phyloP scores from a whole-genome alignment of 2,329 filamentous ascomycete genomes.

The Alternaria brassicae region DNA sequence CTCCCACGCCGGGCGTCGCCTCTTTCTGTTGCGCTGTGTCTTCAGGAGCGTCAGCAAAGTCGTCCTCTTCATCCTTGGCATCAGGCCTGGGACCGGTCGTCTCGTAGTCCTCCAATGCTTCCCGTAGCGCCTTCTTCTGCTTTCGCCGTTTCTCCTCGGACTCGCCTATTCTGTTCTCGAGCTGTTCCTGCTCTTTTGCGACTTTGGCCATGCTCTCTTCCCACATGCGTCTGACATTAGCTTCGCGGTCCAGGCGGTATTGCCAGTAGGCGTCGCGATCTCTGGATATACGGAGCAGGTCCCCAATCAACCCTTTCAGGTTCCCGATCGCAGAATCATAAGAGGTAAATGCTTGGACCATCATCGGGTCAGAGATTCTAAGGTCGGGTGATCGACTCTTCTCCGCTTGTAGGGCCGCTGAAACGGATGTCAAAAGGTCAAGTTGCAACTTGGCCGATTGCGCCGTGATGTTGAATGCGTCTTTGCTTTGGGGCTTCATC shows the following conservation, averaged over 20 bases:
- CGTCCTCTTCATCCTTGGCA: constrained; percentile 34
- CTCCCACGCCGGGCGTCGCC: constrained; percentile 24
- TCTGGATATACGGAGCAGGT: constrained; percentile 88
- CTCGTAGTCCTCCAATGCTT: constrained; percentile 72
- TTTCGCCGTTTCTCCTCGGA: constrained; percentile 88
- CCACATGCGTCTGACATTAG: constrained; percentile 93
- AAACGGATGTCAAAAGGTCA: constrained; percentile 86
- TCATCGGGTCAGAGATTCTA: constrained; percentile 76
- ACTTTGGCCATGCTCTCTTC: constrained; percentile 97
- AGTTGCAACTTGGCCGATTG: constrained; percentile 93
- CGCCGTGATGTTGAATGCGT: constrained; percentile 95
- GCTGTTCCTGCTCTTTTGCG: constrained; percentile 89
- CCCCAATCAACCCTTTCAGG: constrained; percentile 81
- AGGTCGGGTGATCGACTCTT: constrained; percentile 72
- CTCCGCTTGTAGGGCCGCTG: constrained; percentile 78
- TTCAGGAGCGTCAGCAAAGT: constrained; percentile 45
- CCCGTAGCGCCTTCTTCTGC: constrained; percentile 87
- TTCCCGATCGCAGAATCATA: constrained; percentile 92
- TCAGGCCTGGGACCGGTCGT: constrained; percentile 23
- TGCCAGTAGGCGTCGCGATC: constrained; percentile 98
- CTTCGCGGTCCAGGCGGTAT: constrained; percentile 88
- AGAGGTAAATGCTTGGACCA: constrained; percentile 78
- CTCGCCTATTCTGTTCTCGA: constrained; percentile 86
- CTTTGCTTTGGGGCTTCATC: constrained; percentile 76
- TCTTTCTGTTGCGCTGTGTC: constrained; percentile 46